These are phyloP conservation scores for sweet orange (Citrus sinensis) DNA, from an alignment of 345 rosid species.

Conservation along the genomic window DVS_A1.0 CM039166.1:25075501-25076000, in stretches of 20 bases:
- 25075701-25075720: not conserved
- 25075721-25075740: too few species aligned
- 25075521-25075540: not conserved
- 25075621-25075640: conserved; percentile 25
- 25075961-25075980: not conserved
- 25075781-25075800: not conserved
- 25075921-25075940: conserved; percentile 4
- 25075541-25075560: too few species aligned
- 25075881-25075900: not conserved
- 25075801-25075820: not conserved
- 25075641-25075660: conserved; percentile 31
- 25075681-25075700: not conserved
- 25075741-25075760: not conserved
- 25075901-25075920: not conserved
- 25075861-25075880: not conserved
- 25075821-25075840: not conserved
- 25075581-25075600: conserved; percentile 29
- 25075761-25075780: not conserved
- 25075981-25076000: not conserved
- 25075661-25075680: conserved; percentile 32
- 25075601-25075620: conserved; percentile 24
- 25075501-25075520: not conserved
- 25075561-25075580: conserved; percentile 22
- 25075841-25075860: not conserved
- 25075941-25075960: not conserved